phyloP scores from a whole-genome alignment of 2,329 filamentous ascomycete genomes.

The Harringtonia lauricola region DNA sequence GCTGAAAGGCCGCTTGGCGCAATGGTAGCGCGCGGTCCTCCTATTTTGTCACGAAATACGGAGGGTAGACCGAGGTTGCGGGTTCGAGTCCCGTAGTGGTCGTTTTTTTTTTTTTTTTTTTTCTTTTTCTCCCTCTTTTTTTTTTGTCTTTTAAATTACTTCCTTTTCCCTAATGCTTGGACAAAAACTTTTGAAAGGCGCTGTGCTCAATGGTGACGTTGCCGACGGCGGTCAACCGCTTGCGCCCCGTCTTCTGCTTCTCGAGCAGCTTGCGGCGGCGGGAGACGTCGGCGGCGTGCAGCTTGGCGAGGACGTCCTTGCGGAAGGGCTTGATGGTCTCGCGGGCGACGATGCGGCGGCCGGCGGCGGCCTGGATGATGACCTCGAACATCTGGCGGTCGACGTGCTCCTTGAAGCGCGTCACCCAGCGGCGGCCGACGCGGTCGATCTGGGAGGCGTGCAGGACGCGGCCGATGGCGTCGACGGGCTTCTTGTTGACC shows the following conservation, averaged over 20 bases:
- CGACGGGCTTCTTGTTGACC: conserved; percentile 87
- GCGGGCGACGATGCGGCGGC: conserved; percentile 71
- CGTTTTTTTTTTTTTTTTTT: conserved; percentile 8
- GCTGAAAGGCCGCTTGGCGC: conserved; percentile 14
- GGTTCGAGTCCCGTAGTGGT: conserved; percentile 17
- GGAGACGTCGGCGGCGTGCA: conserved; percentile 83
- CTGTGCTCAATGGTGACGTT: conserved; percentile 96
- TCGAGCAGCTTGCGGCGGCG: conserved; percentile 79
- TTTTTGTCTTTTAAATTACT: background rate
- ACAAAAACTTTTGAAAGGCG: conserved; percentile 87
- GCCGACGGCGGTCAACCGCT: conserved; percentile 72
- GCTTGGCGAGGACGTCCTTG: conserved; percentile 86
- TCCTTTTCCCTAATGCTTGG: conserved; percentile 38
- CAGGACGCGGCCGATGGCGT: conserved; percentile 85
- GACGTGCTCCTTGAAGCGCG: conserved; percentile 94
- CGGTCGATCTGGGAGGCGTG: conserved; percentile 73
- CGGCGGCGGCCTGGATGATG: conserved; percentile 83
- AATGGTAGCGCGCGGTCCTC: conserved; percentile 17
- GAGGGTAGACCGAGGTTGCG: conserved; percentile 15
- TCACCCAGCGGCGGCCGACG: conserved; percentile 78
- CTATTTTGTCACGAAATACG: conserved; percentile 12
- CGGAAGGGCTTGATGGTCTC: conserved; percentile 95
- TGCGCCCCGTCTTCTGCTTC: conserved; percentile 92
- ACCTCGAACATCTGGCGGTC: conserved; percentile 92
- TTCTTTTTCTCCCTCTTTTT: background rate